A percentile compares a stretch with the other conserved stretches of the same genome.
Conservation (phyloP, 495 filamentous ascomycete genomes). For the Monascus purpureus region DNA sequence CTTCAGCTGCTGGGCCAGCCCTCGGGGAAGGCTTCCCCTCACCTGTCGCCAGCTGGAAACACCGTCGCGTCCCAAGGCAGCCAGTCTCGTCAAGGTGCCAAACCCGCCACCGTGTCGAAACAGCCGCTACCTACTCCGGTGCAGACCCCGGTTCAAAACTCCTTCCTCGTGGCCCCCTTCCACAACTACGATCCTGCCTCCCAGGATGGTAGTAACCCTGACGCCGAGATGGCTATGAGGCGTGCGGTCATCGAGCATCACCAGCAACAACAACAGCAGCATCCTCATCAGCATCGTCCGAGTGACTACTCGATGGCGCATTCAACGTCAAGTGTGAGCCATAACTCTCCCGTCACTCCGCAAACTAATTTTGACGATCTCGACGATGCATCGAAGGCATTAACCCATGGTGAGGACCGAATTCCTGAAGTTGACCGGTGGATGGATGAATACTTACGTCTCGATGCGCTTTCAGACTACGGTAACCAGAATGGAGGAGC, state of each 20-base stretch:
- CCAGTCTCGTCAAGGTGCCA: conserved; percentile 22
- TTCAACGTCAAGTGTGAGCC: conserved; percentile 41
- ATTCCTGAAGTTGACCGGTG: conserved; percentile 32
- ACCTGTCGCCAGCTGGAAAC: conserved; percentile 21
- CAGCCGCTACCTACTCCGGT: conserved; percentile 31
- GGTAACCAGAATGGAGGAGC: conserved; percentile 12
- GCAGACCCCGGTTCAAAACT: conserved; percentile 30
- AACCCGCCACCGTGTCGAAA: conserved; percentile 20
- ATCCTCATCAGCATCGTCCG: conserved; percentile 13
- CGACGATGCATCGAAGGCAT: conserved; percentile 31
- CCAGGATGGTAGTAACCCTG: conserved; percentile 27
- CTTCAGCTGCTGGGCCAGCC: conserved; percentile 27
- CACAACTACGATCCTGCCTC: conserved; percentile 31
- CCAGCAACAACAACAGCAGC: conserved; percentile 17
- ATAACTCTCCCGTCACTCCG: conserved; percentile 44
- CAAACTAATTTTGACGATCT: conserved; percentile 39
- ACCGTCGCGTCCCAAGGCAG: conserved; percentile 17
- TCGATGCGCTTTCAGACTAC: conserved; percentile 36
- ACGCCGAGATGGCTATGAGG: conserved; percentile 40
- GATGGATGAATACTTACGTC: conserved; percentile 49
- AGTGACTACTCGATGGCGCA: conserved; percentile 35
- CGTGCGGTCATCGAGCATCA: conserved; percentile 41
- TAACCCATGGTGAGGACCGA: conserved; percentile 37
- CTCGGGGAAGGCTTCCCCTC: conserved; percentile 10
- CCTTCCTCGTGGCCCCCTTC: conserved; percentile 29